phyloP scores from a whole-genome alignment of 192 early-diverging fungal species.

The Linnemannia schmuckeri region DNA sequence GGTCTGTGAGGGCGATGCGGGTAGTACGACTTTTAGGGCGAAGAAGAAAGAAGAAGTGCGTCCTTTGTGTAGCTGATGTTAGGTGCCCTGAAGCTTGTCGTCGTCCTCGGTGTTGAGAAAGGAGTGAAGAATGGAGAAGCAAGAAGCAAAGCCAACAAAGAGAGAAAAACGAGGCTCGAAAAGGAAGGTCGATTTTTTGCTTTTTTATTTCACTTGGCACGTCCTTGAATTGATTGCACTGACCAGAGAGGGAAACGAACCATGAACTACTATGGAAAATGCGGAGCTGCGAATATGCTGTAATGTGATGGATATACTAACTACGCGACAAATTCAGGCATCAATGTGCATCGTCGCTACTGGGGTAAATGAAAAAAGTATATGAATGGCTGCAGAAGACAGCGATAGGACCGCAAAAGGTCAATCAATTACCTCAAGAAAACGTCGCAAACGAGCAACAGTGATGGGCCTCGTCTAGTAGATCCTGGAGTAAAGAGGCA shows the following conservation, averaged over 20 bases:
- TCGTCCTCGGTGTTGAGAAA: background rate
- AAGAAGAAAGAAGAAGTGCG: background rate
- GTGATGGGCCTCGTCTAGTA: background rate
- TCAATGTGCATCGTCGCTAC: no score
- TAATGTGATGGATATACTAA: no score
- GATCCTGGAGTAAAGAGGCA: background rate
- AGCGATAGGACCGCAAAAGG: background rate
- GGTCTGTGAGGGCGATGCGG: background rate
- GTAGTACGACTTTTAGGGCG: no score
- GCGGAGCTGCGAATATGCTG: no score
- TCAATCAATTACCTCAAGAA: background rate
- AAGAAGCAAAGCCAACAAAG: background rate
- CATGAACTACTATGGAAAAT: no score
- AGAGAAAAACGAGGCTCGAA: background rate
- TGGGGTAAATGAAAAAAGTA: background rate
- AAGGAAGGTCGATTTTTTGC: slow-evolving; percentile 1
- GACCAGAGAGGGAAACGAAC: no score
- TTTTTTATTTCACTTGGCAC: background rate
- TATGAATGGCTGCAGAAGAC: background rate
- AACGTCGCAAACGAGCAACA: background rate
- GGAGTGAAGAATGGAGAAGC: background rate
- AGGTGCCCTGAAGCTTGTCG: background rate
- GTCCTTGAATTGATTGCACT: background rate
- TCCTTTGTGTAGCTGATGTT: background rate
- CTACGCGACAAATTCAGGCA: no score